Evolutionary conservation across 805 yeast species (phyloP).

Genomic region (Candida incommunis): DNA sequence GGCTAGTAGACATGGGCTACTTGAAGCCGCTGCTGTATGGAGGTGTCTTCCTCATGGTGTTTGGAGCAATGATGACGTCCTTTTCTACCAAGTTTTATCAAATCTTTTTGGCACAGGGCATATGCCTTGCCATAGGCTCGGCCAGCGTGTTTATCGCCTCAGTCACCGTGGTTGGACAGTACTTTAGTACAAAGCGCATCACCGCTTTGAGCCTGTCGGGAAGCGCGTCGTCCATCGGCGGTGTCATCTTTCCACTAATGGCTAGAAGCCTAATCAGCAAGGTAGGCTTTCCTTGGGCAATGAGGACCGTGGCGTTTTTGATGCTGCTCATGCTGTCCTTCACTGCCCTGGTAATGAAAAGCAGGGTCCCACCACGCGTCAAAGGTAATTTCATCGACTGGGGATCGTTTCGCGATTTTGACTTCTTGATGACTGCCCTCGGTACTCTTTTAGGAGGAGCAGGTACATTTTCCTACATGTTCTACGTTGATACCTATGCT

Average conservation of each 20-base stretch:
- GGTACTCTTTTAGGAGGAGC: conserved; percentile 1
- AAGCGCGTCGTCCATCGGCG: background rate
- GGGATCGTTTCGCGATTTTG: conserved; percentile 10
- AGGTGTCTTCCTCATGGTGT: conserved; percentile 11
- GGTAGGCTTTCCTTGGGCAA: background rate
- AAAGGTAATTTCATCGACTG: conserved; percentile 12
- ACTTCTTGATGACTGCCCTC: conserved; percentile 7
- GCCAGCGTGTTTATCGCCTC: background rate
- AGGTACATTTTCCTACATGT: background rate
- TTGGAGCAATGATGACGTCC: background rate
- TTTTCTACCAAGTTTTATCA: background rate
- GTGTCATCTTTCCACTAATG: background rate
- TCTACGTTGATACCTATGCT: background rate
- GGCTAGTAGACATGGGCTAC: background rate
- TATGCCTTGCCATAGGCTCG: background rate
- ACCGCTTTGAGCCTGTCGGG: background rate
- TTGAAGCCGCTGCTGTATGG: conserved; percentile 6
- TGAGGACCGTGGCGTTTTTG: background rate
- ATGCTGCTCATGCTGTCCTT: background rate
- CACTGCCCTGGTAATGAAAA: background rate
- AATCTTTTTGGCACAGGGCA: background rate
- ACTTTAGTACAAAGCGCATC: background rate
- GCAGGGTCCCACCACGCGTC: conserved; percentile 3
- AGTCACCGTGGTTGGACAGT: background rate
- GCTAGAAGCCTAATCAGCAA: background rate